These are phyloP conservation scores for Cryptococcus deneoformans DNA, from an alignment of 1,284 basidiomycete species.

Conservation along the genomic window DNA sequence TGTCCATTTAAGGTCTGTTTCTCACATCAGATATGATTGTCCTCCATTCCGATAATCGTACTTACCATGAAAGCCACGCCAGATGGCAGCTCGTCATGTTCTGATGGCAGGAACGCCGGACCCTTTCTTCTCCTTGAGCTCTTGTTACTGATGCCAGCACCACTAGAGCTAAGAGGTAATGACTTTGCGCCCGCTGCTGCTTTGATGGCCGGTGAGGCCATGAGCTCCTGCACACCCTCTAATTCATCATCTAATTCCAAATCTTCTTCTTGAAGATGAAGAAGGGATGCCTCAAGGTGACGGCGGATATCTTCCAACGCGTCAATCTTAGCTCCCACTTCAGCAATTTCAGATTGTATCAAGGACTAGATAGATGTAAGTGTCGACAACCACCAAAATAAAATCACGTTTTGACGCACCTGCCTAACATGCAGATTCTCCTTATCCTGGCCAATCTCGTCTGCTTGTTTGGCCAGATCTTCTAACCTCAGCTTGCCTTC, in stretches of 20 bases:
- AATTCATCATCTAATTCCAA: constrained; percentile 93
- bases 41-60: not conserved
- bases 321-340: constrained; percentile 84
- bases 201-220: constrained; percentile 56
- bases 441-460: constrained; percentile 82
- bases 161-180: constrained; percentile 21
- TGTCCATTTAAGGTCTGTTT: constrained; percentile 75
- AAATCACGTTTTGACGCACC: constrained; percentile 54
- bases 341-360: constrained; percentile 76
- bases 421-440: constrained; percentile 81
- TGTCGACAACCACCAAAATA: not conserved
- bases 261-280: constrained; percentile 88
- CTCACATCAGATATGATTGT: not conserved
- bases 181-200: constrained; percentile 42
- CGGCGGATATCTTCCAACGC: constrained; percentile 76
- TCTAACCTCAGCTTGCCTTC: constrained; percentile 70
- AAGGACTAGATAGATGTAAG: constrained; percentile 60
- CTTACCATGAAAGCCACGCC: constrained; percentile 95
- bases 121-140: constrained; percentile 54
- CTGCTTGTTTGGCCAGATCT: constrained; percentile 73
- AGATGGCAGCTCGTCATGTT: constrained; percentile 92
- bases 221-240: constrained; percentile 78
- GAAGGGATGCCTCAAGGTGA: constrained; percentile 75
- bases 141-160: constrained; percentile 7
- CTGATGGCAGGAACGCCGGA: constrained; percentile 92